Evolutionary conservation across 345 rosid species (phyloP).

Genomic region (Salix udensis): DNA sequence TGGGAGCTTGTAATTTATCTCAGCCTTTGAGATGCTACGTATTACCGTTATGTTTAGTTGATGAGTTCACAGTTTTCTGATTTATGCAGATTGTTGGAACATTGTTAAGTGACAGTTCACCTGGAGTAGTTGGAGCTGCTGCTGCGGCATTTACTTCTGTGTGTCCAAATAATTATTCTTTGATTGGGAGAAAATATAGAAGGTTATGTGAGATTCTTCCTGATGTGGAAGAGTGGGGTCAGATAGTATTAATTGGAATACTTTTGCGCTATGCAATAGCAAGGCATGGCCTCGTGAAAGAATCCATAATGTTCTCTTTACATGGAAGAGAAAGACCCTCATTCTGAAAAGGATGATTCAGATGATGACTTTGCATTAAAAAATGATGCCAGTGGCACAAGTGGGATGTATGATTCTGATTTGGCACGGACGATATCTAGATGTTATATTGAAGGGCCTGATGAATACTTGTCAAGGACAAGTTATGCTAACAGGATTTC

Average conservation of each 20-base stretch:
- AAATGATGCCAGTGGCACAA: constrained; percentile 28
- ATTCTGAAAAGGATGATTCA: constrained; percentile 42
- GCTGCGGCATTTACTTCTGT: constrained; percentile 84
- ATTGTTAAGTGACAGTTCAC: constrained; percentile 73
- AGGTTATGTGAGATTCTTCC: constrained; percentile 89
- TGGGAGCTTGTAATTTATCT: no score
- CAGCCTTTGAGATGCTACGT: no score
- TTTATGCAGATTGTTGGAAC: constrained; percentile 75
- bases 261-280: constrained; percentile 77
- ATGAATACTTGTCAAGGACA: constrained; percentile 73
- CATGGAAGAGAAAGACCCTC: constrained; percentile 39
- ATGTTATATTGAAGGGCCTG: constrained; percentile 88
- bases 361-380: constrained; percentile 30
- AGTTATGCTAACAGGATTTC: constrained; percentile 35
- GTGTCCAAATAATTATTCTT: constrained; percentile 74
- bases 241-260: constrained; percentile 69
- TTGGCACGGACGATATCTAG: constrained; percentile 52
- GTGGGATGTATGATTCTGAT: constrained; percentile 35
- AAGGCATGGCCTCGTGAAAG: constrained; percentile 81
- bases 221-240: constrained; percentile 99
- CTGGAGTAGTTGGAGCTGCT: constrained; percentile 95
- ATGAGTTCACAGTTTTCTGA: background rate
- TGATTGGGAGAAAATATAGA: constrained; percentile 66
- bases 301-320: constrained; percentile 75
- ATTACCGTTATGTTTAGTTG: background rate